Base-by-base conservation (phyloP, 2,329 filamentous ascomycete species). In the Phaeosphaeria sp. region DNA sequence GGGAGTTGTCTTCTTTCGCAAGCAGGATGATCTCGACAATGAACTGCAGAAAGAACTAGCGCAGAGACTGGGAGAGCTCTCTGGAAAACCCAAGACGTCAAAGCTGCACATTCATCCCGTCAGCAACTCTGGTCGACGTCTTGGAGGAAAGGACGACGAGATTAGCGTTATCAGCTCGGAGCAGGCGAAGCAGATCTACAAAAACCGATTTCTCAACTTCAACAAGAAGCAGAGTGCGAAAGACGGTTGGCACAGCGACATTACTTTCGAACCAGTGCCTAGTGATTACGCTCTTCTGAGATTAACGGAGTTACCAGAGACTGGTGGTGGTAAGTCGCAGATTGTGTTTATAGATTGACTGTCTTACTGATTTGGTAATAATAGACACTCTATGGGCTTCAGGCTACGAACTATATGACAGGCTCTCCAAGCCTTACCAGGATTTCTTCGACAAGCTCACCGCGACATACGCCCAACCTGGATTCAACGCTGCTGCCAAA, bases 31-130 rank as follows among this genome's bases (percentile, higher is more conserved):
- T 20, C 73, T 86, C 15, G 77, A 77, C 60, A 80, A 84, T 53
- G 80, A 84, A 11, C 75, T 83, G 9, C 84, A 86, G 59, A 87
- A 87, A 71, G 74, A 81, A 36, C 77, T 86, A 7, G 79, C 78
- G 18, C 82, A 85, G 54, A 78, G 81, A 46, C 81, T 89, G 0
- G 87, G 87, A 11, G 77, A 87, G 68, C 79, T 88, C 0, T 81
- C 83, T 0, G 85, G 85, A 55, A 86, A 86, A 58, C 86, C 86
- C 0, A 67, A 73, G 0, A 83, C 80, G 0, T 88, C 85, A 0
- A 80, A 80, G 46, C 77, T 89, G 6, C 87, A 89, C 66, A 87
- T 89, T 50, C 86, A 89, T 65, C 87, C 87, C 0, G 72, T 89
- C 39, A 68, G 74, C 53, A 80, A 80, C 61, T 67, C 79, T 76